Base-by-base conservation (phyloP, 208 protist genomes). In the Wallacemonas sp. region DNA sequence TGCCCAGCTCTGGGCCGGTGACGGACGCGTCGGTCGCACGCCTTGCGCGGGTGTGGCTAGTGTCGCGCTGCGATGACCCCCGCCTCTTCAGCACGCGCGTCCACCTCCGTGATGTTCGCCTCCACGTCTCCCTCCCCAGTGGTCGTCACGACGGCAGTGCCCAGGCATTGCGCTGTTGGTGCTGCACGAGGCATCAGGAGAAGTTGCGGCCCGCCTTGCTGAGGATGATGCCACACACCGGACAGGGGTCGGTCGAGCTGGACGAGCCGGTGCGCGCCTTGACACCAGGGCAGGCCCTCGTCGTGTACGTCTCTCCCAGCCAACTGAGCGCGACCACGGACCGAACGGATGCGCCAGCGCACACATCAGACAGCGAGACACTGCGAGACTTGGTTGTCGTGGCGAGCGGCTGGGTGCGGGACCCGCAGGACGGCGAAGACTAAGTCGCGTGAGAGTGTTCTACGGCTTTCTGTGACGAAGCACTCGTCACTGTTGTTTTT, bases 101-200 rank as follows among this genome's bases (percentile, higher is more conserved):
- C 12, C 11, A 26, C 1, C 61, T 71, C 44, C 16, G 3, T 8
- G 39, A 36, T 44, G 54, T 68, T 1, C 11, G 27, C 8, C 19
- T 47, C 24, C 65, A 70, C 34, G 9, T 60, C 6, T 36, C 62
- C 4, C 26, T 55, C 16, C 30, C 47, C 30, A 39, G 1, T 23
- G 26, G 4, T 54, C 63, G 55, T 36, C 70, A 46, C 38, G 52
- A 1, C 67, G 56, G 68, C 67, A 58, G 54, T 71, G 39, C 9
- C 27, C 14, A 1, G 21, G 3, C 17, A 54, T 54, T 83, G 19
- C 41, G 33, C 0, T 89, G 87, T 55, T 61, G 38, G 21, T 89
- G 87, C 60, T 79, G 78, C 34, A 63, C 76, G 39, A 57, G 87
- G 1, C 87, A 93, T 44, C 84, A 88, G 43, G 80, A 84, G 33